Evolutionary conservation across 768 basidiomycete genomes (phyloP).

Genomic region (Candolleomyces eurysporus): DNA sequence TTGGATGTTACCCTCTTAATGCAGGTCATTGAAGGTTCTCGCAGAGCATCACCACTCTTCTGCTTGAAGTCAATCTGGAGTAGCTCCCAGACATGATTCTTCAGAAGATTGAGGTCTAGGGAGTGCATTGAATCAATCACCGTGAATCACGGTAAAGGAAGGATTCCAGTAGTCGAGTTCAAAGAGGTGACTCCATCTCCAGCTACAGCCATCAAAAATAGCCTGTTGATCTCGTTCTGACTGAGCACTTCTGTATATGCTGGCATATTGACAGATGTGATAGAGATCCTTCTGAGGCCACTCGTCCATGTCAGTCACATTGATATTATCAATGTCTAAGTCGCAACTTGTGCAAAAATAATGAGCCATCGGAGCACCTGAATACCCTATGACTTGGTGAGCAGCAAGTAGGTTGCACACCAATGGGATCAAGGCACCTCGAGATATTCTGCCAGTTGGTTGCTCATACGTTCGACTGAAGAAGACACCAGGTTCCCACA

Average conservation of each 20-base stretch:
- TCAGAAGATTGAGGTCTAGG: constrained; percentile 21
- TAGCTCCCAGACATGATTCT: constrained; percentile 21
- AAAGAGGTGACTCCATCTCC: constrained; percentile 25
- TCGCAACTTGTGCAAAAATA: neutral
- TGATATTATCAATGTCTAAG: neutral
- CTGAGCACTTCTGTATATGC: no score
- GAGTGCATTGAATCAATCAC: constrained; percentile 35
- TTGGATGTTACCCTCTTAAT: no score
- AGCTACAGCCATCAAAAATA: constrained; percentile 10
- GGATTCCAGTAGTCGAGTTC: constrained; percentile 33
- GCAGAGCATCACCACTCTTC: neutral
- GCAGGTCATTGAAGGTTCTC: no score
- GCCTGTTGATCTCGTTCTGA: no score
- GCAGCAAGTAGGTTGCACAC: constrained; percentile 7
- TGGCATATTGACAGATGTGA: no score
- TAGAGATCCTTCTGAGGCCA: constrained; percentile 7
- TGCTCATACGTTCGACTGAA: constrained; percentile 16
- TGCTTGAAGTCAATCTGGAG: constrained; percentile 13
- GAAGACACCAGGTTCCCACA: constrained; percentile 28
- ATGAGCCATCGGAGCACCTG: neutral
- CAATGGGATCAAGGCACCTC: constrained; percentile 26
- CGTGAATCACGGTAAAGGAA: constrained; percentile 13
- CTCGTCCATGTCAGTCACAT: neutral
- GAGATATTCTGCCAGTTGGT: constrained; percentile 19
- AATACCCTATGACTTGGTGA: neutral